phyloP scores from a whole-genome alignment of 345 rosid species.

The Citrus glauca region DNA sequence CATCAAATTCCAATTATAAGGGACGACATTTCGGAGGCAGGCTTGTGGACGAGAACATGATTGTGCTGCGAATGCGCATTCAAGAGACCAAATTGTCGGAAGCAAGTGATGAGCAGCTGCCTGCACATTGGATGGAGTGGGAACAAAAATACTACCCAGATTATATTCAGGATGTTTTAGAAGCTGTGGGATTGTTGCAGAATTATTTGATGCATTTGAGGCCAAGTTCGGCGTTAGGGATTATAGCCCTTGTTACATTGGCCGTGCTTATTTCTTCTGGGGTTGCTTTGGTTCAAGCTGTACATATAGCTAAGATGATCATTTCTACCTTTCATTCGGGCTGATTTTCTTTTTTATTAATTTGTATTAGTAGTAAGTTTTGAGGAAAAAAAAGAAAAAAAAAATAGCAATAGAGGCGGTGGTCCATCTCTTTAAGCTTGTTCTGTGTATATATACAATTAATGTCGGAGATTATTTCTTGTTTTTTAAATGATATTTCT shows the following conservation, averaged over 20 bases:
- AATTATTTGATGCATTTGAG: conserved; percentile 21
- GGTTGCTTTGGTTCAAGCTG: conserved; percentile 8
- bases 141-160: conserved; percentile 19
- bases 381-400: too few species aligned
- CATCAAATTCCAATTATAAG: neutral
- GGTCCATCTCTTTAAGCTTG: neutral
- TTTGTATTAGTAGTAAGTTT: neutral
- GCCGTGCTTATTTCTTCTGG: conserved; percentile 11
- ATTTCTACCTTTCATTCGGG: neutral
- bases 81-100: conserved; percentile 22
- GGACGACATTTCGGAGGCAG: conserved; percentile 11
- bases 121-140: conserved; percentile 34
- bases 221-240: conserved; percentile 24
- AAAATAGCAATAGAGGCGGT: neutral
- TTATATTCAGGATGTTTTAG: conserved; percentile 22
- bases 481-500: neutral
- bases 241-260: conserved; percentile 2
- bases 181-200: conserved; percentile 26
- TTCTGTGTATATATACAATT: neutral
- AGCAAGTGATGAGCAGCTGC: conserved; percentile 3
- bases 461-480: neutral
- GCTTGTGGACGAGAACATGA: conserved; percentile 31
- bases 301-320: conserved; percentile 5
- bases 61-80: conserved; percentile 25
- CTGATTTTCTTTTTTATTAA: neutral